Evolutionary conservation across 257 asterid species (phyloP).

Genomic region (Nicotiana otophora): DNA sequence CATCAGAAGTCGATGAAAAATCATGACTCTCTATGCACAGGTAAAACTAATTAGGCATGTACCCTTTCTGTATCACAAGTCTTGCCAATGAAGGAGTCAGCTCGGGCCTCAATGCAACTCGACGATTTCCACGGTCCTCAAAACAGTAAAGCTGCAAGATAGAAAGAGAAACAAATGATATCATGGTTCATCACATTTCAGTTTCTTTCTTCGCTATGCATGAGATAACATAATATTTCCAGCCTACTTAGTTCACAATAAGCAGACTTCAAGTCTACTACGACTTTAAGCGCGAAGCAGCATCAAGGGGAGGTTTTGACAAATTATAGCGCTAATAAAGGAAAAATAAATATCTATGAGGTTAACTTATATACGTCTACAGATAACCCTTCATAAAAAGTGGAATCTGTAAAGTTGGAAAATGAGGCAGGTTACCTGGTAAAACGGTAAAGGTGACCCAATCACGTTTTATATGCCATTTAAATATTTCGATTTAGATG

Average conservation of each 20-base stretch:
- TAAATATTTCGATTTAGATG: too few relatives aligned
- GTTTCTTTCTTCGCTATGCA: not conserved
- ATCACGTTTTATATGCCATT: too few relatives aligned
- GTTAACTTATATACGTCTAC: not conserved
- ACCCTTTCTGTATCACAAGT: conserved; percentile 98
- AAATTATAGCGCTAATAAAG: not conserved
- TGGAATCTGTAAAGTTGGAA: not conserved
- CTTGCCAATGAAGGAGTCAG: conserved; percentile 97
- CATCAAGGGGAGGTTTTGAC: not conserved
- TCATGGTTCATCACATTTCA: not conserved
- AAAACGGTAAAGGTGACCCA: not conserved
- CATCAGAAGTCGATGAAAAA: not conserved
- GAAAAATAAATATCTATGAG: not conserved
- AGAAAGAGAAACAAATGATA: conserved; percentile 3
- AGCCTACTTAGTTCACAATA: not conserved
- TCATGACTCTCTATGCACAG: not conserved
- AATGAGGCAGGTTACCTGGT: not conserved
- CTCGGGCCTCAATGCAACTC: conserved; percentile 98
- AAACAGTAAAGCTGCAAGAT: conserved; percentile 78
- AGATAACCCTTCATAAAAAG: not conserved
- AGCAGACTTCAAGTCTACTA: not conserved
- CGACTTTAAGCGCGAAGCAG: not conserved
- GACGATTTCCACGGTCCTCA: conserved; percentile 92
- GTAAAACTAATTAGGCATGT: not conserved
- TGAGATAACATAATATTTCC: not conserved